A percentile compares a stretch with the other conserved stretches of the same genome.
phyloP scores from a whole-genome alignment of 1,139 yeast species.

The Debaryomyces subglobosus region DNA sequence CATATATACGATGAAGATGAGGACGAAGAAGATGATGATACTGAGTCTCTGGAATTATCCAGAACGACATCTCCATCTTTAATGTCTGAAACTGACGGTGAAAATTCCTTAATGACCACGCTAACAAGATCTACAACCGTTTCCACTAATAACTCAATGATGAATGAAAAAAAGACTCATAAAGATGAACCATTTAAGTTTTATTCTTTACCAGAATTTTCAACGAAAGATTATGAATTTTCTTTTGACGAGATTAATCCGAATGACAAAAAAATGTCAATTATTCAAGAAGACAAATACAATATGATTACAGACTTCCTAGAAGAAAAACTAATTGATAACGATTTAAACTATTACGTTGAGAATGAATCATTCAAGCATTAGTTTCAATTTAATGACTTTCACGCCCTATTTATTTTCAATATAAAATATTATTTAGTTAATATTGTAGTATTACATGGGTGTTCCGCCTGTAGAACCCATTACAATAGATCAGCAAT shows the following conservation, averaged over 20 bases:
- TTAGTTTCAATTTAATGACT: conserved; percentile 6
- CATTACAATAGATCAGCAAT: background rate
- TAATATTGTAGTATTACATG: background rate
- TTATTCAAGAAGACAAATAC: conserved; percentile 41
- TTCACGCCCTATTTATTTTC: conserved; percentile 10
- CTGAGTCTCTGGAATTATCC: conserved; percentile 36
- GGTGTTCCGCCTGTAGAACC: background rate
- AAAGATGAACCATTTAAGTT: conserved; percentile 20
- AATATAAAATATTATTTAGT: background rate
- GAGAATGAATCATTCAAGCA: conserved; percentile 9
- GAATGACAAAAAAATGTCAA: conserved; percentile 22
- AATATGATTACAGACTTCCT: conserved; percentile 45
- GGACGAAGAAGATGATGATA: conserved; percentile 22
- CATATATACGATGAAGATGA: conserved; percentile 32
- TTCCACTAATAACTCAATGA: conserved; percentile 29
- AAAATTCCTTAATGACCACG: conserved; percentile 41
- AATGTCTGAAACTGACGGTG: conserved; percentile 34
- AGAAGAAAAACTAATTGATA: conserved; percentile 43
- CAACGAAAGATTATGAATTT: conserved; percentile 22
- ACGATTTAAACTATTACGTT: conserved; percentile 38
- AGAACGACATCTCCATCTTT: conserved; percentile 44
- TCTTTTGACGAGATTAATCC: conserved; percentile 22
- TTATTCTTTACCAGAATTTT: conserved; percentile 32
- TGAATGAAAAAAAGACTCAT: conserved; percentile 15
- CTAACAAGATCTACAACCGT: conserved; percentile 51